Percentiles rank a stretch among this genome's conserved stretches.
phyloP scores from a whole-genome alignment of 2,329 filamentous ascomycete species.

The Arthrinium puccinioides region DNA sequence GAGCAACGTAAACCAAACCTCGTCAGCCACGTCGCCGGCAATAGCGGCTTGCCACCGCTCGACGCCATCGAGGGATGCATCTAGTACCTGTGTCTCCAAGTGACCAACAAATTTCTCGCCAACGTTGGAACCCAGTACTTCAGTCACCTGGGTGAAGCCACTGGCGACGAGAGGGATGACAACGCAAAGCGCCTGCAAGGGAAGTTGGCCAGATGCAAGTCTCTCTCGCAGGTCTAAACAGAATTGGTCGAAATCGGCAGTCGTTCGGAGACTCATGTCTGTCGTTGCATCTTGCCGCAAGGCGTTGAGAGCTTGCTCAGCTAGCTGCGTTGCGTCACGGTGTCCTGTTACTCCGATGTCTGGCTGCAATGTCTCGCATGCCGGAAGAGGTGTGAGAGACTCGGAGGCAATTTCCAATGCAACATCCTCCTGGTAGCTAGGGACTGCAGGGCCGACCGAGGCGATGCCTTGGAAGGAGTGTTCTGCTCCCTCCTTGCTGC shows the following conservation, averaged over 20 bases:
- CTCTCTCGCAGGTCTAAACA: background rate
- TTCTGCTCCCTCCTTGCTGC: too few relatives aligned
- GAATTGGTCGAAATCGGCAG: background rate
- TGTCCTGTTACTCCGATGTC: too few relatives aligned
- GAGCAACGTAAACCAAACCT: conserved; percentile 14
- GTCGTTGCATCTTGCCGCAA: background rate
- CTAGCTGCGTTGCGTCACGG: background rate
- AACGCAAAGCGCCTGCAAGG: background rate
- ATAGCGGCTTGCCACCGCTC: background rate
- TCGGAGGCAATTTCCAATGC: too few relatives aligned
- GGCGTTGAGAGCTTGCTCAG: background rate
- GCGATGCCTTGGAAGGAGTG: too few relatives aligned
- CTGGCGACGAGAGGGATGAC: background rate
- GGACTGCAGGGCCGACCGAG: too few relatives aligned
- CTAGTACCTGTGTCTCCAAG: conserved; percentile 7
- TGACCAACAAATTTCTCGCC: conserved; percentile 1
- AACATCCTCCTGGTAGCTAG: too few relatives aligned
- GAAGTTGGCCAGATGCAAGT: background rate
- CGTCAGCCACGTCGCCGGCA: background rate
- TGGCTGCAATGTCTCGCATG: too few relatives aligned
- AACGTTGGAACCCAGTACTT: background rate
- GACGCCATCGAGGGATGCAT: conserved; percentile 16
- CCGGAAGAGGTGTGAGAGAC: too few relatives aligned
- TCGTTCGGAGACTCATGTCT: background rate
- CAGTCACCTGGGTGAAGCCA: background rate